These are phyloP conservation scores for Tetradesmus lagerheimii DNA, from an alignment of 139 green algal species.

Conservation along the genomic window DNA sequence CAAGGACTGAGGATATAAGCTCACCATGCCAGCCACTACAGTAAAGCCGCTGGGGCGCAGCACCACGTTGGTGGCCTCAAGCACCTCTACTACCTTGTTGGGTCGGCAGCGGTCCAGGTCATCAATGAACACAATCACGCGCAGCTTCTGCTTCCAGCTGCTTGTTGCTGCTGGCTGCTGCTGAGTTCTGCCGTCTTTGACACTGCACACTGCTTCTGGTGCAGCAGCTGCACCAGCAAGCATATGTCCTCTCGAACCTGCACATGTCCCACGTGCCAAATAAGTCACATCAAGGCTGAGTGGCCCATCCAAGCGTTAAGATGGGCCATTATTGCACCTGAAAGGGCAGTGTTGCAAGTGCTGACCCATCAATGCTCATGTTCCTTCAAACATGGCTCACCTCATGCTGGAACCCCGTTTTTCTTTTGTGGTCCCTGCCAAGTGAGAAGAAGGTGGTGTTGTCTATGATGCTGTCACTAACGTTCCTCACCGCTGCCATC, in stretches of 20 bases:
- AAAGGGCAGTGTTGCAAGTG: not conserved
- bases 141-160: not conserved
- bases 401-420: not conserved
- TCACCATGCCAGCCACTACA: slow-evolving; percentile 7
- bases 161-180: not conserved
- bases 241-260: too few species aligned
- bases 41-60: not conserved
- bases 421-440: not conserved
- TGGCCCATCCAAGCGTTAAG: too few species aligned
- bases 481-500: not conserved
- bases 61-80: slow-evolving; percentile 17
- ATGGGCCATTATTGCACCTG: too few species aligned
- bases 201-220: not conserved
- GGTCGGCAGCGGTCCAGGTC: slow-evolving; percentile 18
- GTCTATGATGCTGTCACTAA: not conserved
- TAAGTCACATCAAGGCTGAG: too few species aligned
- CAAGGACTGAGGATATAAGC: too few species aligned
- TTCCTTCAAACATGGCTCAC: too few species aligned
- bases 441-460: not conserved
- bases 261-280: too few species aligned
- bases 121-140: slow-evolving; percentile 5
- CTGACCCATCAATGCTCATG: too few species aligned
- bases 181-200: not conserved
- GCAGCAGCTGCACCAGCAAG: too few species aligned
- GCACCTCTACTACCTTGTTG: slow-evolving; percentile 25